Evolutionary conservation across 768 basidiomycete species (phyloP).

Genomic region (Suillus americanus): DNA sequence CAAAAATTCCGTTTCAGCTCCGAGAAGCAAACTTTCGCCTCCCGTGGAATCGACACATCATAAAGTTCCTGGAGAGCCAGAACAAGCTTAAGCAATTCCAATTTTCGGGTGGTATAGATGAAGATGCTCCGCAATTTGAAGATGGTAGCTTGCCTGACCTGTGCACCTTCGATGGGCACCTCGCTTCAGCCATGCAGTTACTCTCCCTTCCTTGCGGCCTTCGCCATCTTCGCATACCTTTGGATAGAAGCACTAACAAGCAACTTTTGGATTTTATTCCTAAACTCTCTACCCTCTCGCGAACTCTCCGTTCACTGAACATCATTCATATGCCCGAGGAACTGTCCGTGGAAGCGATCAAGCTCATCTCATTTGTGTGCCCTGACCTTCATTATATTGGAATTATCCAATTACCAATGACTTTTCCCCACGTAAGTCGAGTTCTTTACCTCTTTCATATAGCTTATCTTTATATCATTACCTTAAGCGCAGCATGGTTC

Average conservation of each 20-base stretch:
- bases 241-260: conserved; percentile 38
- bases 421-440: conserved; percentile 33
- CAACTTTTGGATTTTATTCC: conserved; percentile 33
- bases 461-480: conserved; percentile 13
- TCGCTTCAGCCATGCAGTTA: conserved; percentile 42
- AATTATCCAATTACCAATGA: conserved; percentile 35
- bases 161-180: conserved; percentile 44
- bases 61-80: conserved; percentile 51
- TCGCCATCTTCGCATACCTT: conserved; percentile 43
- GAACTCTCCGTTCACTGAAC: conserved; percentile 36
- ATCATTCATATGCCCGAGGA: conserved; percentile 36
- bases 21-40: conserved; percentile 48
- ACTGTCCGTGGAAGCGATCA: conserved; percentile 28
- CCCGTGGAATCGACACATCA: conserved; percentile 46
- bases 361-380: conserved; percentile 33
- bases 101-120: conserved; percentile 24
- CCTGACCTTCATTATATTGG: conserved; percentile 39
- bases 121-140: conserved; percentile 25
- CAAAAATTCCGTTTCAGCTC: conserved; percentile 45
- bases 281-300: conserved; percentile 27
- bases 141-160: conserved; percentile 41
- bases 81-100: conserved; percentile 40
- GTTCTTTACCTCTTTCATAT: conserved; percentile 8
- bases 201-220: conserved; percentile 35
- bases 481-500: conserved; percentile 31